These are phyloP conservation scores for Backusella australiensis DNA, from an alignment of 192 early-diverging fungal species.

Conservation along the genomic window DNA sequence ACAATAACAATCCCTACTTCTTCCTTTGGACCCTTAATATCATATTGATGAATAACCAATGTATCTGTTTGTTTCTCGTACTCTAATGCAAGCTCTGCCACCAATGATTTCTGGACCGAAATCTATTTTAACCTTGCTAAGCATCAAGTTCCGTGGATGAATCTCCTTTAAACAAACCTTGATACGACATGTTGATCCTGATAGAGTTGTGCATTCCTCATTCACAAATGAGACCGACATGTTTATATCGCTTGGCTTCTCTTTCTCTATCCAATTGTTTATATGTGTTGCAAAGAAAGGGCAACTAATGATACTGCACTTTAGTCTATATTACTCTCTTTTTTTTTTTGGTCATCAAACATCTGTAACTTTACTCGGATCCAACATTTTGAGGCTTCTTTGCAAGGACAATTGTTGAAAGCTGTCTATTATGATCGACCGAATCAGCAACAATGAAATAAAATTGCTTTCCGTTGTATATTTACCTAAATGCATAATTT, in stretches of 20 bases:
- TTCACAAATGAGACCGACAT: not conserved
- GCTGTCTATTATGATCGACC: not conserved
- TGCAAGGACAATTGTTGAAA: slow-evolving; percentile 14
- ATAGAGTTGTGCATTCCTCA: slow-evolving; percentile 1
- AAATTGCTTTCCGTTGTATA: not conserved
- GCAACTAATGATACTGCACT: not conserved
- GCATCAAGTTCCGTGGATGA: not conserved
- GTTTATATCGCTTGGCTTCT: slow-evolving; percentile 5
- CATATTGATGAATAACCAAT: slow-evolving; percentile 12
- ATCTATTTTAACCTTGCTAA: not conserved
- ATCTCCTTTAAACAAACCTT: not conserved
- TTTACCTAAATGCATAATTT: slow-evolving; percentile 16
- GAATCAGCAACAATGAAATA: not conserved
- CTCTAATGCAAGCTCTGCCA: slow-evolving; percentile 13
- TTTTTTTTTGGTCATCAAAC: not conserved
- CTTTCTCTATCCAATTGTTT: slow-evolving; percentile 10
- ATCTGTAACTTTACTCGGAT: not conserved
- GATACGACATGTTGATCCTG: slow-evolving; percentile 16
- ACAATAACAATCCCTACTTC: slow-evolving; percentile 1
- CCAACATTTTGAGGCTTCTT: not conserved
- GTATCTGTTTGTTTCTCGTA: slow-evolving; percentile 11
- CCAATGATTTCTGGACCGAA: slow-evolving; percentile 3
- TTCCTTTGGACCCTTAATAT: slow-evolving; percentile 18
- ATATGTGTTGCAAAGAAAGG: slow-evolving; percentile 9
- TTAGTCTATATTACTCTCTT: not conserved